A percentile compares a stretch with the other conserved stretches of the same genome.
phyloP scores from a whole-genome alignment of 2,329 filamentous ascomycete species.

The Sporothrix variecibatus region DNA sequence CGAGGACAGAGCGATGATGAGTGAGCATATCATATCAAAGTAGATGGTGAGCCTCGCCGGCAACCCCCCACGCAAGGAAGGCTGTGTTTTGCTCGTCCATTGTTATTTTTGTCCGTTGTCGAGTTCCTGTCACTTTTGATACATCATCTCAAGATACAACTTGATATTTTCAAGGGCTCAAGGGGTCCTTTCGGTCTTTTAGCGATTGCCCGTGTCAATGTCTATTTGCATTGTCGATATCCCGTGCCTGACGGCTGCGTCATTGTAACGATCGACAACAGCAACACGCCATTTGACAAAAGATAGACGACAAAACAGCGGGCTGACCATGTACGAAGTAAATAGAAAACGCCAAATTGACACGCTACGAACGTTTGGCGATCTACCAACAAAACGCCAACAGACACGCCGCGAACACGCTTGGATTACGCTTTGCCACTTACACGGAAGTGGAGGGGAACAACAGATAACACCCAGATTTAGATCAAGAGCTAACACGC shows the following conservation, averaged over 20 bases:
- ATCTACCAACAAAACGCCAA: not conserved
- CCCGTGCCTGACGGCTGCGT: not conserved
- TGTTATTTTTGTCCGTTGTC: not conserved
- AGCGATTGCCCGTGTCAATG: too few species aligned
- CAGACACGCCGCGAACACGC: constrained; percentile 9
- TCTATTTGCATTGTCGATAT: not conserved
- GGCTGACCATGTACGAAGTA: not conserved
- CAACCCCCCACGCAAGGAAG: constrained; percentile 1
- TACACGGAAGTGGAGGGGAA: too few species aligned
- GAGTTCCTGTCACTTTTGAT: not conserved
- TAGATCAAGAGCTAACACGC: not conserved
- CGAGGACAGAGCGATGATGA: not conserved
- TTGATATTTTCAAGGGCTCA: not conserved
- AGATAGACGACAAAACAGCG: not conserved
- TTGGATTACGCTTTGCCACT: not conserved
- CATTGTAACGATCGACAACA: constrained; percentile 3
- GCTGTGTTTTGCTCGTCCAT: not conserved
- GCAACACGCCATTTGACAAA: not conserved
- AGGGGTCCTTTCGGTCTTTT: not conserved
- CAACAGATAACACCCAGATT: constrained; percentile 6
- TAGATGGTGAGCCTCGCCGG: not conserved
- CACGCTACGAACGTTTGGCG: constrained; percentile 15
- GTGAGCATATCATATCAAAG: not conserved
- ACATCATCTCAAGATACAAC: not conserved
- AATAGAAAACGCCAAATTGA: constrained; percentile 11